Conservation (phyloP, 148 eudicot species). For the Rhododendron griersonianum region DNA sequence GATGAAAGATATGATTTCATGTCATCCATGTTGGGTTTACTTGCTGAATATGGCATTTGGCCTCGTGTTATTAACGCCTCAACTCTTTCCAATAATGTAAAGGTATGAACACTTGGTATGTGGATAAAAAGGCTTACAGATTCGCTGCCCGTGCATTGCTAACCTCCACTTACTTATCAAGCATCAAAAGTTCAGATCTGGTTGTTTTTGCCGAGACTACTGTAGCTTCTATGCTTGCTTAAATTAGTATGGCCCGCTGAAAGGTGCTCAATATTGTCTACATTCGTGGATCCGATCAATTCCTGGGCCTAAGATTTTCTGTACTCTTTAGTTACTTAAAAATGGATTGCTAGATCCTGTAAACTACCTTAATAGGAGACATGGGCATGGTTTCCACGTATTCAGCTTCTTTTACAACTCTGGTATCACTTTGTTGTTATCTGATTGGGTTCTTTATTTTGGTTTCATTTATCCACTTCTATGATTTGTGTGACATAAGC, state of each 20-base stretch:
- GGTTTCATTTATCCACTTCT: neutral
- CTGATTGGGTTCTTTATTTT: neutral
- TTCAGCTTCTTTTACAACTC: neutral
- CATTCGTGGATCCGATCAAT: neutral
- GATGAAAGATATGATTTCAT: slow-evolving; percentile 72
- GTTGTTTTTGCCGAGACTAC: neutral
- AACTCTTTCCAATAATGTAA: slow-evolving; percentile 60
- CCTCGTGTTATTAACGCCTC: slow-evolving; percentile 76
- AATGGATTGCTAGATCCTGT: neutral
- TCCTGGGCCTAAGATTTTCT: neutral
- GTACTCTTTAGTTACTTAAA: neutral
- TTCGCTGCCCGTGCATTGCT: neutral
- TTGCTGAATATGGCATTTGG: slow-evolving; percentile 76
- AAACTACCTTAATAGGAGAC: neutral
- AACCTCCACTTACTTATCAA: neutral
- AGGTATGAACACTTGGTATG: slow-evolving; percentile 41
- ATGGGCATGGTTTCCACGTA: neutral
- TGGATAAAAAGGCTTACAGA: neutral
- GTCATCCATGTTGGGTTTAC: slow-evolving; percentile 66
- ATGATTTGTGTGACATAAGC: neutral
- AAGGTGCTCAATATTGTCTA: neutral
- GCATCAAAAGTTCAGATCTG: neutral
- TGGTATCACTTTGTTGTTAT: neutral
- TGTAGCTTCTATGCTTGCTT: neutral
- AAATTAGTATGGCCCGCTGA: neutral